Evolutionary conservation across 768 basidiomycete genomes (phyloP).

Genomic region (Hericium alpestre): DNA sequence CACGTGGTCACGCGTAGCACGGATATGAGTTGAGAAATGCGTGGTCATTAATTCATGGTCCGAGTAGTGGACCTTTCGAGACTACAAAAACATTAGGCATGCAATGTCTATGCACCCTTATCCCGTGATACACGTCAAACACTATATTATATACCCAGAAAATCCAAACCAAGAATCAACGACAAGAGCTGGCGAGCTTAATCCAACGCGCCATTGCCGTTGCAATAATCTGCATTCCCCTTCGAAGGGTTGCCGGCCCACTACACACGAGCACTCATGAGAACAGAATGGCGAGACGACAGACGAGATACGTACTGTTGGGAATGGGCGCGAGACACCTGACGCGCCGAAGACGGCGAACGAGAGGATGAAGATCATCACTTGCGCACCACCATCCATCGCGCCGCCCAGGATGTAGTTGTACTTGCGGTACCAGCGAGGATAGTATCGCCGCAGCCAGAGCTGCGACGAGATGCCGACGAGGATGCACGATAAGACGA

Average conservation of each 20-base stretch:
- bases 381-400: slow-evolving; percentile 54
- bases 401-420: slow-evolving; percentile 62
- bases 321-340: slow-evolving; percentile 39
- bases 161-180: no score
- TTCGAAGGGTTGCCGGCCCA: slow-evolving; percentile 45
- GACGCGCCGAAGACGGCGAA: slow-evolving; percentile 58
- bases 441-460: slow-evolving; percentile 11
- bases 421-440: slow-evolving; percentile 53
- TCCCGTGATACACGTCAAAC: no score
- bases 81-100: no score
- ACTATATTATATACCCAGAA: no score
- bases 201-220: slow-evolving; percentile 45
- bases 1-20: no score
- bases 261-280: background rate
- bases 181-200: slow-evolving; percentile 7
- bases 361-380: slow-evolving; percentile 53
- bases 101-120: no score
- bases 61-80: no score
- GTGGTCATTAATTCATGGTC: no score
- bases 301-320: slow-evolving; percentile 15
- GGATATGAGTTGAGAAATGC: no score
- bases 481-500: slow-evolving; percentile 36
- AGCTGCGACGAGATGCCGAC: slow-evolving; percentile 45
- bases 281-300: background rate
- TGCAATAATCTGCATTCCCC: slow-evolving; percentile 50